A percentile compares a stretch with the other conserved stretches of the same genome.
phyloP scores from a whole-genome alignment of 2,329 filamentous ascomycete genomes.

The Alternaria sp. region DNA sequence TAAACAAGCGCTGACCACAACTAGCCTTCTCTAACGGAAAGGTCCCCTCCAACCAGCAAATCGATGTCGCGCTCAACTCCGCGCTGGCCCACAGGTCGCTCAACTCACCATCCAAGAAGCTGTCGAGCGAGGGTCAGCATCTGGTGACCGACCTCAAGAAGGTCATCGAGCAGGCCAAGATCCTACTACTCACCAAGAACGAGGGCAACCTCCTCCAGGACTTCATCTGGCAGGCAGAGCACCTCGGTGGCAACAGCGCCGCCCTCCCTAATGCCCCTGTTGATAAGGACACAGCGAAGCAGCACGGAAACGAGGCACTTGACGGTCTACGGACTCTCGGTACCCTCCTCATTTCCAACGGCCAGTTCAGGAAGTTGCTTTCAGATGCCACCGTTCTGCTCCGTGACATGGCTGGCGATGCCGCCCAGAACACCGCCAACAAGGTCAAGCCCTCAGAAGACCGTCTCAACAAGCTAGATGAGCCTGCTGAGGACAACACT shows the following conservation, averaged over 20 bases:
- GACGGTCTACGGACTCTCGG: conserved; percentile 88
- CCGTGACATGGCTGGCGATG: conserved; percentile 91
- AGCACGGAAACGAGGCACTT: conserved; percentile 82
- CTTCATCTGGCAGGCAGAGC: conserved; percentile 92
- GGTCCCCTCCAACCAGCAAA: conserved; percentile 93
- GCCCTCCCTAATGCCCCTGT: conserved; percentile 69
- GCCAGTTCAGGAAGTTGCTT: conserved; percentile 91
- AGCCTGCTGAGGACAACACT: conserved; percentile 85
- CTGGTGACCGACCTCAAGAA: conserved; percentile 78
- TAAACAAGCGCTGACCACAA: conserved; percentile 21
- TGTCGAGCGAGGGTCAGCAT: conserved; percentile 81
- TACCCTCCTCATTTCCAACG: conserved; percentile 89
- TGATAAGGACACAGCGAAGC: conserved; percentile 76
- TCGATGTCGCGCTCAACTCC: conserved; percentile 92
- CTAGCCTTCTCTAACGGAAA: conserved; percentile 86
- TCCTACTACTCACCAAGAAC: conserved; percentile 89
- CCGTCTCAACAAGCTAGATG: conserved; percentile 75
- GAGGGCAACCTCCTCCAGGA: conserved; percentile 93
- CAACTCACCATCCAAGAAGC: conserved; percentile 71
- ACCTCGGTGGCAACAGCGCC: conserved; percentile 70
- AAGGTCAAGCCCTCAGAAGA: conserved; percentile 80
- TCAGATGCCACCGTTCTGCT: conserved; percentile 79
- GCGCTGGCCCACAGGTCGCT: conserved; percentile 76
- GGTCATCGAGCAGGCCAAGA: conserved; percentile 84
- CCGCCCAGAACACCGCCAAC: conserved; percentile 77